Evolutionary conservation across 1,284 basidiomycete species (phyloP), one percentile per base, ranked within the genome.

Genomic region (Athelia psychrophila): DNA sequence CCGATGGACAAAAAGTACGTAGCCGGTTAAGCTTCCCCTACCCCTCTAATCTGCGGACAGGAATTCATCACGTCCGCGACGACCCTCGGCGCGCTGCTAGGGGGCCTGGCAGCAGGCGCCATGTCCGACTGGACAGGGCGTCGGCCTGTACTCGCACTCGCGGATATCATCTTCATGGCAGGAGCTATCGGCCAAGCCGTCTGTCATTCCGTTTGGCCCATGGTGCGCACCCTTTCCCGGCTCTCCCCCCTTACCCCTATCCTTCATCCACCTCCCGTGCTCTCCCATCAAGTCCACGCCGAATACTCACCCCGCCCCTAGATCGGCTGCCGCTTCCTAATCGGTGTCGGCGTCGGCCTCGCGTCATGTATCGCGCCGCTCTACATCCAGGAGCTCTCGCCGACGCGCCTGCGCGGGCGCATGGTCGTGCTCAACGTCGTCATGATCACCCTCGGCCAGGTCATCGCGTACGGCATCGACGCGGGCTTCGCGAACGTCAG

Each of bases 341-440:
- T 93, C 49, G 89, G 88, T 24, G 67, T 83, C 20, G 83, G 79
- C 23, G 83, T 87, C 3, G 84, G 86, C 8, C 70, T 90, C 1
- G 88, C 89, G n/a, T 81, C 86, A 5, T 91, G 89, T 60, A 81
- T 91, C 48, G 86, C 88, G 0, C 89, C 90, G 2, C 73, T 93
- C 3, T 93, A 93, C 64, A 91, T 94, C 51, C 88, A 91, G 61
- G 91, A 93, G 65, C 77, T 93, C 22, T 84, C 88, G 0, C 91
- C 91, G 0, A 90, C 88, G 3, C 74, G 79, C 27, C 76, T 89
- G 40, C 78, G 91, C 15, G 91, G 91, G 1, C 74, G 88, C 25
- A 83, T 93, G 79, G 90, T 93, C 4, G 81, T 83, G 20, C 66
- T 86, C 18, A 84, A 86, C 52, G 75, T 84, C 19, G 81, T 82